These are phyloP conservation scores for Globomyces sp. DNA, from an alignment of 371 early-diverging fungal species.

Conservation along the genomic window DNA sequence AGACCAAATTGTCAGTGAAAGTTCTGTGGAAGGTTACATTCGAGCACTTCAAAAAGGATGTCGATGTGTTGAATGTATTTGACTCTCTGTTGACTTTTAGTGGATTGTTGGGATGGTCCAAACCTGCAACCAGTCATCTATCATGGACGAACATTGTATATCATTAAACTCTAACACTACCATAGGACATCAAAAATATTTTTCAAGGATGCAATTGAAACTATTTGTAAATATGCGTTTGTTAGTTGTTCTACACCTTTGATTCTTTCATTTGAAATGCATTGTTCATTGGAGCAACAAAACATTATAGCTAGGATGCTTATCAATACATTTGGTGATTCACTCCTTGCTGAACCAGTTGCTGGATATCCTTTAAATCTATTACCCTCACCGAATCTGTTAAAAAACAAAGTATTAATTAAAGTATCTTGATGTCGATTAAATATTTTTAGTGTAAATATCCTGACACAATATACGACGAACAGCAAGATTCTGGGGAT, in stretches of 20 bases:
- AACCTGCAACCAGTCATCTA: conserved; percentile 72
- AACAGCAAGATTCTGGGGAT: too few relatives aligned
- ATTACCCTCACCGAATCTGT: conserved; percentile 67
- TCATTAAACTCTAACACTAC: conserved; percentile 45
- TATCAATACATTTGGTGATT: conserved; percentile 57
- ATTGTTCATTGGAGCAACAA: conserved; percentile 71
- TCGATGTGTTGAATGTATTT: conserved; percentile 66
- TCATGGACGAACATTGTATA: conserved; percentile 68
- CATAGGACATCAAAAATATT: conserved; percentile 59
- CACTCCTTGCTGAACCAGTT: conserved; percentile 47
- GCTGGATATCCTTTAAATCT: background rate
- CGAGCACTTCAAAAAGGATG: conserved; percentile 77
- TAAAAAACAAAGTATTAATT: conserved; percentile 65
- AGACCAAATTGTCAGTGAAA: conserved; percentile 70
- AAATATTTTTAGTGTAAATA: too few relatives aligned
- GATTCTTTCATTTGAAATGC: conserved; percentile 77
- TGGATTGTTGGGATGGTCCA: conserved; percentile 87
- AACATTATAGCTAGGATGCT: conserved; percentile 67
- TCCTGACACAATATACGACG: too few relatives aligned
- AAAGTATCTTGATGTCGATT: conserved; percentile 43
- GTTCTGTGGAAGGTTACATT: conserved; percentile 78
- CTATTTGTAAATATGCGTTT: conserved; percentile 77
- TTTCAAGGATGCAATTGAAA: conserved; percentile 74
- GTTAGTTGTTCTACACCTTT: conserved; percentile 72
- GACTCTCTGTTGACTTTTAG: background rate